These are phyloP conservation scores for Stemphylium vesicarium DNA, from an alignment of 2,329 filamentous ascomycete genomes.

Conservation along the genomic window DNA sequence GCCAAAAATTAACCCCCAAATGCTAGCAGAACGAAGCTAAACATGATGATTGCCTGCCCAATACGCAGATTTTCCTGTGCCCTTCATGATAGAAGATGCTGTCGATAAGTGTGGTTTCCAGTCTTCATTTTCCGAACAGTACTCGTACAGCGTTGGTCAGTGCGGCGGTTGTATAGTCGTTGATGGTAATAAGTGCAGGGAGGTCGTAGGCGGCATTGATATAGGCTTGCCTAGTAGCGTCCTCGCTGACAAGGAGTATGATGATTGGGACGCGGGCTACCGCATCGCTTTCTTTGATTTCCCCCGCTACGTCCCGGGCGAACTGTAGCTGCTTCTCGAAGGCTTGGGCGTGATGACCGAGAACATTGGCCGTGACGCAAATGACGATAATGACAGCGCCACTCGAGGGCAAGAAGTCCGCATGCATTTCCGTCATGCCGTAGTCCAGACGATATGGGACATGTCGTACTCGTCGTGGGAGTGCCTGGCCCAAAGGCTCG, in stretches of 20 bases:
- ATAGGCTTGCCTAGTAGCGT: slow-evolving; percentile 19
- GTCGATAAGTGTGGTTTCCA: not conserved
- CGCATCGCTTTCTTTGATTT: slow-evolving; percentile 19
- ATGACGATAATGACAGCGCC: slow-evolving; percentile 66
- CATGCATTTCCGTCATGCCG: slow-evolving; percentile 69
- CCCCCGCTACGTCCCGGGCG: slow-evolving; percentile 28
- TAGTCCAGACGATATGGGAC: slow-evolving; percentile 71
- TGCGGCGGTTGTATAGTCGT: slow-evolving; percentile 38
- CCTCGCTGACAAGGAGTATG: slow-evolving; percentile 36
- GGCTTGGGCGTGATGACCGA: slow-evolving; percentile 26
- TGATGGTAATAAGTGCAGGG: slow-evolving; percentile 35
- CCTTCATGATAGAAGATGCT: too few relatives aligned
- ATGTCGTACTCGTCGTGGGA: slow-evolving; percentile 70
- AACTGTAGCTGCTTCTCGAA: slow-evolving; percentile 44
- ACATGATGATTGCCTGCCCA: too few relatives aligned
- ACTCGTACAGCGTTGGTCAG: slow-evolving; percentile 33
- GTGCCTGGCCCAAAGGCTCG: slow-evolving; percentile 69
- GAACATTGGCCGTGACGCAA: slow-evolving; percentile 40
- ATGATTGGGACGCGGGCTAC: slow-evolving; percentile 32
- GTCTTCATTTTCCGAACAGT: slow-evolving; percentile 30
- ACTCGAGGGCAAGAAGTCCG: slow-evolving; percentile 66
- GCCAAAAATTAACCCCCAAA: too few relatives aligned
- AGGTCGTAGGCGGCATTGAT: slow-evolving; percentile 33
- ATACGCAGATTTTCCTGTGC: too few relatives aligned
- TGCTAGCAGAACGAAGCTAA: too few relatives aligned